Evolutionary conservation across 192 early-diverging fungal species (phyloP), one percentile per base, ranked within the genome.

Genomic region (Rhizoclosmatium sp.): DNA sequence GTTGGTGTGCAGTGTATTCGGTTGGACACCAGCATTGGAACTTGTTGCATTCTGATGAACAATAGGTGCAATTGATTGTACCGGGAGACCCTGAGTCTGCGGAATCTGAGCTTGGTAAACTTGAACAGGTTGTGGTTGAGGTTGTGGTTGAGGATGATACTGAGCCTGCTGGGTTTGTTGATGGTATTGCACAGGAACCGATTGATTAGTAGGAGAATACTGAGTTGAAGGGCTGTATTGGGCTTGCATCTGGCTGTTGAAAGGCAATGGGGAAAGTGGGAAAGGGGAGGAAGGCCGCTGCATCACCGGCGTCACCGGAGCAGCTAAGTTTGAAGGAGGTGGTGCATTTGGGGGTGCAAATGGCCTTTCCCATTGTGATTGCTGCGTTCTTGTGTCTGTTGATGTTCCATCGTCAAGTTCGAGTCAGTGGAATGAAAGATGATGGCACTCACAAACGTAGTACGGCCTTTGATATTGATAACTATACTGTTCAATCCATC

Each of bases 401-500:
- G 12, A 58, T 16, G 12, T 58, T 58, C 54, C 54, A n/a, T 10
- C 10, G 54, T 10, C 54, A n/a, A 58, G 10, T 10, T 58, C 54
- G 54, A 16, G 12, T 16, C 12, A 58, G 54, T 0, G 10, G 54
- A n/a, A 58, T 10, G 12, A 58, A 10, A 31, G 0, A 31, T 31
- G 31, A 31, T 31, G 31, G 31, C 9, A 71, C 69, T 71, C 69
- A 71, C 69, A 4, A 31, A 71, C 51, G 31, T 71, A 71, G 2
- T 54, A 71, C 48, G 51, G 69, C 12, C 49, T 48, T 12, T 71
- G 69, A 19, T 54, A 56, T 5, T 71, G 19, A 12, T 49, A 0
- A 41, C 12, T 19, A 45, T 48, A 71, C 31, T 54, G 69, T 12
- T 56, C 69, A 39, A 71, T 54, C 69, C 69, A 71, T 5, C 69